Evolutionary conservation across 306 rosid species (phyloP).

Genomic region (Medicago ruthenica): DNA sequence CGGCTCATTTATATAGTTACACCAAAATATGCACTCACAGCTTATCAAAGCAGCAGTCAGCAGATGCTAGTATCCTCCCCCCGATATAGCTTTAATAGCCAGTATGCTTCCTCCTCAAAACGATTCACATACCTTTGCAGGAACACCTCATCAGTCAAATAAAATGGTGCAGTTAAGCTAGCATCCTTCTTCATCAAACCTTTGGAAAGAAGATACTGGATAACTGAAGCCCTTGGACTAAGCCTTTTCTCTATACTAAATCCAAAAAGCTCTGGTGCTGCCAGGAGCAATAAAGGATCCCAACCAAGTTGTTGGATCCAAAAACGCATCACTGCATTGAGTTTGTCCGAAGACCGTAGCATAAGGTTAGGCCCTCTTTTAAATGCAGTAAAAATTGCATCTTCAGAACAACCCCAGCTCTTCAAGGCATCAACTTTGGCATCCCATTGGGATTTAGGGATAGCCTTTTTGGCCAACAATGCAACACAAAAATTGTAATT

Average conservation of each 20-base stretch:
- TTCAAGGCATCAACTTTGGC: constrained; percentile 50
- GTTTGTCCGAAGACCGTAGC: constrained; percentile 48
- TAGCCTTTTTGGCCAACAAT: constrained; percentile 24
- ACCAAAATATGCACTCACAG: neutral
- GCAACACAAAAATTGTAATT: constrained; percentile 38
- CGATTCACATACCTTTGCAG: constrained; percentile 40
- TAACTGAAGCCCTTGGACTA: constrained; percentile 48
- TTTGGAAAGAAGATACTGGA: constrained; percentile 43
- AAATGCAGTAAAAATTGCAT: constrained; percentile 43
- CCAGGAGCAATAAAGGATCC: constrained; percentile 31
- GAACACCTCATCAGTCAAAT: constrained; percentile 28
- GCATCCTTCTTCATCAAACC: constrained; percentile 35
- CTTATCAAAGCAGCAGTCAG: neutral
- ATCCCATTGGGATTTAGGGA: constrained; percentile 44
- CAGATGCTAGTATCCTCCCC: constrained; percentile 1
- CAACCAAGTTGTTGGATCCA: constrained; percentile 51
- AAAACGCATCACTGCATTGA: constrained; percentile 49
- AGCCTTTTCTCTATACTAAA: constrained; percentile 56
- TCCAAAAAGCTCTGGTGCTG: neutral
- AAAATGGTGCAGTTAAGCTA: constrained; percentile 29
- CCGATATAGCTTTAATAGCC: constrained; percentile 29
- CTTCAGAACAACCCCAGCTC: constrained; percentile 69
- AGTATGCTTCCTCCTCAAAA: constrained; percentile 17
- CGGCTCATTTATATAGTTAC: neutral
- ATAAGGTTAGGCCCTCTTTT: constrained; percentile 46